Evolutionary conservation across 495 filamentous ascomycete genomes (phyloP).

Genomic region (Rhizodiscina lignyota): DNA sequence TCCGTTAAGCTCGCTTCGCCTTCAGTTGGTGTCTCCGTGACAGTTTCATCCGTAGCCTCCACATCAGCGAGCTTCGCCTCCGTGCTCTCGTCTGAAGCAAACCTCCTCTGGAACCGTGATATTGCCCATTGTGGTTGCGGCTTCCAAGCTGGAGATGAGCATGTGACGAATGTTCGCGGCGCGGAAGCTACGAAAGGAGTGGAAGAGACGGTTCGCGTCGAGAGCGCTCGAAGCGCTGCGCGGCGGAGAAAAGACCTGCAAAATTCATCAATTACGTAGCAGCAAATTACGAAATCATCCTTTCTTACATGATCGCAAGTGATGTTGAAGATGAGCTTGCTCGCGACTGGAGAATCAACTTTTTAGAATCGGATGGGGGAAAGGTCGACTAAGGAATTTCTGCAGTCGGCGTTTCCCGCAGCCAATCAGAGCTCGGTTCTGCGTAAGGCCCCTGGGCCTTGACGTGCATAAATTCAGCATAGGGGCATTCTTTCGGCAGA

Average conservation of each 20-base stretch:
- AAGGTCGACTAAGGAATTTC: too few relatives aligned
- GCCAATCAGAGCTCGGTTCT: too few relatives aligned
- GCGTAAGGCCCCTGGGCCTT: too few relatives aligned
- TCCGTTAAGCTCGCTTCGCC: neutral
- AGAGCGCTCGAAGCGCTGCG: conserved; percentile 19
- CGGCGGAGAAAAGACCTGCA: conserved; percentile 19
- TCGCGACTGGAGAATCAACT: too few relatives aligned
- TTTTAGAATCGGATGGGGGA: too few relatives aligned
- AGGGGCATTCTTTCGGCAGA: too few relatives aligned
- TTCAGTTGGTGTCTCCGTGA: conserved; percentile 1
- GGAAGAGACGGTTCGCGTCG: conserved; percentile 32
- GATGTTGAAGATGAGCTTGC: too few relatives aligned
- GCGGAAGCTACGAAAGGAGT: conserved; percentile 24
- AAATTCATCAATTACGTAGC: too few relatives aligned
- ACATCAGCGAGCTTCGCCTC: conserved; percentile 6
- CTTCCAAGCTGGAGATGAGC: conserved; percentile 13
- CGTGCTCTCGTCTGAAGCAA: conserved; percentile 24
- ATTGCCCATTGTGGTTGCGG: conserved; percentile 12
- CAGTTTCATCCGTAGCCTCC: conserved; percentile 2
- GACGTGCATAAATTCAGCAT: too few relatives aligned
- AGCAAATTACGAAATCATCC: too few relatives aligned
- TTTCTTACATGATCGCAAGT: too few relatives aligned
- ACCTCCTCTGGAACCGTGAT: conserved; percentile 24
- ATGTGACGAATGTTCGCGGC: conserved; percentile 24
- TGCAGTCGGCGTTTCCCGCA: too few relatives aligned